Evolutionary conservation across 331 rosid genomes (phyloP).

Genomic region (Acacia pycnantha): DNA sequence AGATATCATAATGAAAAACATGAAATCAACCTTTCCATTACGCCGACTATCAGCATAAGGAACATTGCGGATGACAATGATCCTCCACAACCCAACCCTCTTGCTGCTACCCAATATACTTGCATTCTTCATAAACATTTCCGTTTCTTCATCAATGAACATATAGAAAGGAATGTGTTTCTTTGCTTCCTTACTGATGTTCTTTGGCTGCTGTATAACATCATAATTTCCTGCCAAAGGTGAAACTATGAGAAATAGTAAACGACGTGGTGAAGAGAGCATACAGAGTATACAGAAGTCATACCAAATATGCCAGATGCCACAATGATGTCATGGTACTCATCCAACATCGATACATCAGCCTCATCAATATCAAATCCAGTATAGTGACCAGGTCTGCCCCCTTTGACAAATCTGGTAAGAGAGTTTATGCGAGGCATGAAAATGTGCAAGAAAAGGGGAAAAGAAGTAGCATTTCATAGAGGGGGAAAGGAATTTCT

Average conservation of each 20-base stretch:
- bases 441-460: conserved; percentile 23
- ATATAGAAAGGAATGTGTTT: conserved; percentile 75
- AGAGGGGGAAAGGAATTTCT: neutral
- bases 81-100: conserved; percentile 89
- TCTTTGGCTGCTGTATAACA: conserved; percentile 86
- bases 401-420: conserved; percentile 89
- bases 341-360: conserved; percentile 84
- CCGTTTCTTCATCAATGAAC: conserved; percentile 94
- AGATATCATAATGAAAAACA: conserved; percentile 16
- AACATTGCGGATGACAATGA: conserved; percentile 74
- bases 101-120: conserved; percentile 67
- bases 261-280: conserved; percentile 12
- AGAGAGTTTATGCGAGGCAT: conserved; percentile 30
- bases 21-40: conserved; percentile 81
- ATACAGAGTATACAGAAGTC: conserved; percentile 10
- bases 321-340: conserved; percentile 86
- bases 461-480: conserved; percentile 19
- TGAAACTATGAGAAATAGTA: conserved; percentile 37
- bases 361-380: conserved; percentile 94
- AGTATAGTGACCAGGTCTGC: conserved; percentile 76
- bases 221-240: conserved; percentile 85
- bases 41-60: conserved; percentile 92
- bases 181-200: conserved; percentile 68
- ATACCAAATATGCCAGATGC: conserved; percentile 98
- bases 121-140: conserved; percentile 73